Evolutionary conservation across 2,329 filamentous ascomycete species (phyloP), one percentile per base, ranked within the genome.

Genomic region (Zymoseptoria passerinii): DNA sequence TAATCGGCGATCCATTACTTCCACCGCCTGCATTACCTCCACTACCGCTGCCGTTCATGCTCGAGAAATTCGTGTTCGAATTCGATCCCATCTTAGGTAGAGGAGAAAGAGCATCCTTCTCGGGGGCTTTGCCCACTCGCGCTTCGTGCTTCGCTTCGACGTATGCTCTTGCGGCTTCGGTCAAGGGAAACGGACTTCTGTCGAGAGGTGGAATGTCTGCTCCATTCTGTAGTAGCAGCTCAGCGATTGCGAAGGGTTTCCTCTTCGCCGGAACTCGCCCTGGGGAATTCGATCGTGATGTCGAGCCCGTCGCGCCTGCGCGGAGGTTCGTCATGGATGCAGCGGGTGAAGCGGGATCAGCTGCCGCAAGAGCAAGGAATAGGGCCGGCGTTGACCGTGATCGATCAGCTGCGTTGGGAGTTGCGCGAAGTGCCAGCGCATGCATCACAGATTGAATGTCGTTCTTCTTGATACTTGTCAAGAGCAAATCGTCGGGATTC

Each of bases 391-490:
- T 96, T 49, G 88, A 89, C 56, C 94, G 84, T 48, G 91, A 94
- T 63, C 86, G 89, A 72, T 99, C 94, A 4, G 85, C 79, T 2
- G 87, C 83, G 68, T 99, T 99, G 13, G 92, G 89, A 68, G 92
- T 96, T 13, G 90, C 94, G 61, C 83, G 83, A 29, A 96, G 80
- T 1, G 94, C 90, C 52, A 99, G 80, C 3, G 89, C 92, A 68
- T 96, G 95, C 27, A 99, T 83, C 23, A 96, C 91, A 63, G 91
- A 89, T 69, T 94, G 89, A 57, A 99, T 90, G 70, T 99, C 92
- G 72, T 96, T 96, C 75, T 87, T 90, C 80, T 97, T 99, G 72
- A 97, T 92, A 8, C 89, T 92, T 4, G 92, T 91, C 48, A 99
- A 78, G 5, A 99, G 81, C 0, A 89, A 92, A 68, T 99, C 94